A percentile compares a stretch with the other conserved stretches of the same genome.
phyloP scores from a whole-genome alignment of 768 basidiomycete species.

The Tricholoma matsutake region DNA sequence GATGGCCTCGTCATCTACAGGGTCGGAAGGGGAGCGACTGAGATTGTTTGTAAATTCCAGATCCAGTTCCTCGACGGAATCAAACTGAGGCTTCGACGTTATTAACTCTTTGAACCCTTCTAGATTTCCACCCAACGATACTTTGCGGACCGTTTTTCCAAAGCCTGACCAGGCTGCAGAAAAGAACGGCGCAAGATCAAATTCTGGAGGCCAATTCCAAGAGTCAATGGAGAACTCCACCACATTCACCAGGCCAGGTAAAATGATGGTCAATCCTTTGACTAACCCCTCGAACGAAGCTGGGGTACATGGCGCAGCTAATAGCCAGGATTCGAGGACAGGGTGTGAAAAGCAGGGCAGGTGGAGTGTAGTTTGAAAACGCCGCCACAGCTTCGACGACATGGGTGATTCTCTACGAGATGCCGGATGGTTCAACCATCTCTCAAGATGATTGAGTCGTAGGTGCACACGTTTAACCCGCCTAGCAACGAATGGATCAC shows the following conservation, averaged over 20 bases:
- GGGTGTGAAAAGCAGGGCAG: slow-evolving; percentile 13
- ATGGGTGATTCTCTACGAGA: neutral
- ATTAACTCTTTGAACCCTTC: slow-evolving; percentile 33
- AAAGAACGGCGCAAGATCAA: slow-evolving; percentile 32
- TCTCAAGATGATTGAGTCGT: slow-evolving; percentile 10
- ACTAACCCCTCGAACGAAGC: slow-evolving; percentile 25
- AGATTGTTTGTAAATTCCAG: slow-evolving; percentile 39
- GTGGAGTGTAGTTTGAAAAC: slow-evolving; percentile 7
- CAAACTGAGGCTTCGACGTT: slow-evolving; percentile 28
- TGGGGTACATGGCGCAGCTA: slow-evolving; percentile 5
- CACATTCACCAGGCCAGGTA: slow-evolving; percentile 32
- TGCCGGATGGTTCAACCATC: neutral
- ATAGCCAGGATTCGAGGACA: slow-evolving; percentile 8
- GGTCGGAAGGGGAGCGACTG: slow-evolving; percentile 7
- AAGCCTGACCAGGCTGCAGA: slow-evolving; percentile 38
- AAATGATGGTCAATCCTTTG: slow-evolving; percentile 24
- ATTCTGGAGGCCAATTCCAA: slow-evolving; percentile 32
- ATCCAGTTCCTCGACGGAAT: slow-evolving; percentile 31
- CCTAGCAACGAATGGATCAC: slow-evolving; percentile 19
- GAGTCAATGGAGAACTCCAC: slow-evolving; percentile 37
- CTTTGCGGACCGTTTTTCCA: slow-evolving; percentile 30
- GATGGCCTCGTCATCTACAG: slow-evolving; percentile 18
- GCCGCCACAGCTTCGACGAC: slow-evolving; percentile 1
- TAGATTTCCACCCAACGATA: slow-evolving; percentile 37
- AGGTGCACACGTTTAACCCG: slow-evolving; percentile 16